A percentile compares a stretch with the other conserved stretches of the same genome.
These are phyloP conservation scores for Ascochyta fabae DNA, from an alignment of 2,329 filamentous ascomycete species.

Conservation along the genomic window DNA sequence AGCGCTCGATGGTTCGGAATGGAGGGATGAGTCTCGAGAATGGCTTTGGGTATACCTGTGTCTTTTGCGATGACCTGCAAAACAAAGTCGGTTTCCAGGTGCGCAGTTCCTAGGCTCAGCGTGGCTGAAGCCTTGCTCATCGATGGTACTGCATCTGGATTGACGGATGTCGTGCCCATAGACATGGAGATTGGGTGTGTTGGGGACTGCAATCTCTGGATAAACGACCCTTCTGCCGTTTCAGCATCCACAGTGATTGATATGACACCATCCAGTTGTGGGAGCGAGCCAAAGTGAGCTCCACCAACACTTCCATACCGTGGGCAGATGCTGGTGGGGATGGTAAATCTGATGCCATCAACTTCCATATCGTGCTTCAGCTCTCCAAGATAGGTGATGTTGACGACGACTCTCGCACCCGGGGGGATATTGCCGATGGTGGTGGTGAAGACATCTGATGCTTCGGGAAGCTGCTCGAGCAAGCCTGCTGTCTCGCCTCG, in stretches of 20 bases:
- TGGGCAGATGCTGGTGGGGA: conserved; percentile 71
- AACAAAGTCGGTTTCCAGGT: conserved; percentile 70
- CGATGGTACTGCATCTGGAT: conserved; percentile 55
- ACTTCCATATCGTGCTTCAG: conserved; percentile 73
- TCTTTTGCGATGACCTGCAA: conserved; percentile 68
- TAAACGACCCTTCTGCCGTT: conserved; percentile 62
- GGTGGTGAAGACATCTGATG: conserved; percentile 72
- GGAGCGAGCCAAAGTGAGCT: not conserved
- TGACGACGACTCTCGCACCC: conserved; percentile 62
- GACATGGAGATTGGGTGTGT: conserved; percentile 71
- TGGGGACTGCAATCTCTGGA: conserved; percentile 69
- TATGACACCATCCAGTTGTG: conserved; percentile 51
- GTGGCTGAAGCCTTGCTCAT: conserved; percentile 68
- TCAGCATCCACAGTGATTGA: conserved; percentile 66
- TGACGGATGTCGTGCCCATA: conserved; percentile 64
- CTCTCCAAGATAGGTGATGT: conserved; percentile 72
- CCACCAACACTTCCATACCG: conserved; percentile 61
- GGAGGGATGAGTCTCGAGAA: conserved; percentile 70
- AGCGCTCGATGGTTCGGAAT: conserved; percentile 68
- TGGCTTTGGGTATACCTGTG: conserved; percentile 65
- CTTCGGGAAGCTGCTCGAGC: conserved; percentile 65
- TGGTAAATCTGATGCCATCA: conserved; percentile 71
- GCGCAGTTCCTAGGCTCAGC: conserved; percentile 59
- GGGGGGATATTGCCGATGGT: conserved; percentile 72
- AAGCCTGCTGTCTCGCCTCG: conserved; percentile 68